Percentiles rank a stretch among this genome's conserved stretches.
Evolutionary conservation across 1,139 yeast species (phyloP).

Genomic region (Nematodospora anomalae): DNA sequence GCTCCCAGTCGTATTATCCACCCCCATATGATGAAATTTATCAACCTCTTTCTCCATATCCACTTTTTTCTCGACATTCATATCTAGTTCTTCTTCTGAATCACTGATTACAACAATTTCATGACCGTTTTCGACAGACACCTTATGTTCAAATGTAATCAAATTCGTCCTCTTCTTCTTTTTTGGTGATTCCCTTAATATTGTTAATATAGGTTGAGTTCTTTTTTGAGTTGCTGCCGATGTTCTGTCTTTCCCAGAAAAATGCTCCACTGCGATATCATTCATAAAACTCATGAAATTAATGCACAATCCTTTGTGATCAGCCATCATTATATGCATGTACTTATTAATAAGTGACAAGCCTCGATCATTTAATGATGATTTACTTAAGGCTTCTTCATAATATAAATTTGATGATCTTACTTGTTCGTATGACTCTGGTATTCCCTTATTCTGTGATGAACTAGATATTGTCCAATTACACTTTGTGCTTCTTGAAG

Average conservation of each 20-base stretch:
- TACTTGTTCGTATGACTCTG: conserved; percentile 21
- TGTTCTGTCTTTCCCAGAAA: background rate
- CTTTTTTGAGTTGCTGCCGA: conserved; percentile 2
- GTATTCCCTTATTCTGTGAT: conserved; percentile 14
- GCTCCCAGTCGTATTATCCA: background rate
- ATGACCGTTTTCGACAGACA: conserved; percentile 5
- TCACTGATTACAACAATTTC: conserved; percentile 24
- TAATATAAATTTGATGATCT: conserved; percentile 22
- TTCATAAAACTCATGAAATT: conserved; percentile 7
- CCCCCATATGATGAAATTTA: conserved; percentile 14
- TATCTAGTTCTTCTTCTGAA: conserved; percentile 30
- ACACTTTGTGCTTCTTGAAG: conserved; percentile 26
- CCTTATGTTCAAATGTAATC: background rate
- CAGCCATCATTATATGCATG: conserved; percentile 4
- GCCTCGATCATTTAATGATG: conserved; percentile 26
- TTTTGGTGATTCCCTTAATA: conserved; percentile 11
- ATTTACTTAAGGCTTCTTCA: conserved; percentile 19
- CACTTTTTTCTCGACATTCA: conserved; percentile 7
- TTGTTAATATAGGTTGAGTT: conserved; percentile 5
- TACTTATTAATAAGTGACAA: conserved; percentile 18
- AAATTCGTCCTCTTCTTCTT: conserved; percentile 4
- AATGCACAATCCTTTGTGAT: conserved; percentile 6
- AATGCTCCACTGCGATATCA: conserved; percentile 8
- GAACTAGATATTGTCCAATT: conserved; percentile 25
- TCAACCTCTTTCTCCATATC: conserved; percentile 22